Percentiles rank a stretch among this genome's conserved stretches.
phyloP scores from a whole-genome alignment of 2,329 filamentous ascomycete genomes.

The Clarireedia hainanense region DNA sequence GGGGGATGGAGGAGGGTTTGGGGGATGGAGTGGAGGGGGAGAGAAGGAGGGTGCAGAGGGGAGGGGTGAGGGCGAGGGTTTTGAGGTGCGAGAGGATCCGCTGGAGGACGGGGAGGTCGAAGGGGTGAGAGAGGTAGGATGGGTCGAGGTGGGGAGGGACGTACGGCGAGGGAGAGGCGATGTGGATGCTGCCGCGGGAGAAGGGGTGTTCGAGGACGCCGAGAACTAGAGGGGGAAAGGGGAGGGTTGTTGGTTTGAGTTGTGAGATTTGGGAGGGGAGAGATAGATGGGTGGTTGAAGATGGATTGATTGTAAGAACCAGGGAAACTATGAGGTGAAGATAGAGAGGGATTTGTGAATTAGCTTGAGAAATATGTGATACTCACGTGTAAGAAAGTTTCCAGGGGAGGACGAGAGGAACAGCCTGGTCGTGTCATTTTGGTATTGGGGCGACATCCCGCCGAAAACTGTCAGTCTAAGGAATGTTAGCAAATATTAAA shows the following conservation, averaged over 20 bases:
- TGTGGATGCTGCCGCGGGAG: constrained; percentile 47
- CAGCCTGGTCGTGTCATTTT: too few relatives aligned
- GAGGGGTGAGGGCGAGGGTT: not conserved
- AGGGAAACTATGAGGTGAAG: too few relatives aligned
- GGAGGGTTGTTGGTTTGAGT: not conserved
- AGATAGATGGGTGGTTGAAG: not conserved
- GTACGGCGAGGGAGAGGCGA: constrained; percentile 30
- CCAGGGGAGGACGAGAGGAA: too few relatives aligned
- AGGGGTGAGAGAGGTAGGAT: constrained; percentile 34
- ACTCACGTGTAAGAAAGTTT: too few relatives aligned
- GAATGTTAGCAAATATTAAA: too few relatives aligned
- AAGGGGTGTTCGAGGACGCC: constrained; percentile 39
- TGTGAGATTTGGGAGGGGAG: not conserved
- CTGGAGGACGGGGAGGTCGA: constrained; percentile 27
- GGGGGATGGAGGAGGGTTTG: not conserved
- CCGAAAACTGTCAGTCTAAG: too few relatives aligned
- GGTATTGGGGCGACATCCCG: too few relatives aligned
- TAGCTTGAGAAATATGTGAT: too few relatives aligned
- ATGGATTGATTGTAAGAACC: too few relatives aligned
- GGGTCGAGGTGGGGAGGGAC: constrained; percentile 34
- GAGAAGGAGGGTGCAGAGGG: not conserved
- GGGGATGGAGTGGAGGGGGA: not conserved
- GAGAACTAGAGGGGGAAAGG: not conserved
- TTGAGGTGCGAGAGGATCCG: not conserved
- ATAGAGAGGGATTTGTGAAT: too few relatives aligned